Base-by-base conservation (phyloP, 768 basidiomycete genomes). In the Basidioascus undulatus region DNA sequence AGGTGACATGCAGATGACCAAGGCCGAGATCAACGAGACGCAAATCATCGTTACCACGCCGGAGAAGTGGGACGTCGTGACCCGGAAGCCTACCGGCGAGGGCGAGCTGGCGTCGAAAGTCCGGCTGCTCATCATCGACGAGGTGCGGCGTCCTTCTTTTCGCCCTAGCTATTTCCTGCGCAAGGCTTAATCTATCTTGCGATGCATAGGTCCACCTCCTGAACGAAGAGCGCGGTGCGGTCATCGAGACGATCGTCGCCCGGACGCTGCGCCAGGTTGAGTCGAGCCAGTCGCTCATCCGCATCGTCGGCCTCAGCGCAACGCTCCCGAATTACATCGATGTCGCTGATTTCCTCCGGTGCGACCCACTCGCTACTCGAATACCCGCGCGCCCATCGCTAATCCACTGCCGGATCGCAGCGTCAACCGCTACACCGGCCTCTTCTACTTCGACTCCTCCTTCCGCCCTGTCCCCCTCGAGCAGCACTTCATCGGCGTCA, bases 51-150 rank as follows among this genome's bases (percentile, higher is more conserved):
- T 98, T 6, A 98, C 92, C 2, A 98, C 92, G 1, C 92, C 92
- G 0, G 92, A 98, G 57, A 98, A 98, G 57, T 98, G 92, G 92
- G 92, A 96, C 49, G 92, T 98, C 0, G 92, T 98, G 3, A 98
- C 92, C 8, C 65, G 92, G 46, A 96, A 92, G 55, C 84, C 89
- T 1, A 84, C 79, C 1, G 86, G 87, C 7, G 92, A 96, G 61
- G 89, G 86, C 11, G 87, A 96, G 55, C 63, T 96, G n/a, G 81
- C 81, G 26, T 76, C 82, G 89, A 76, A 71, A 61, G 64, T 96
- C 49, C 87, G 86, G 53, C 65, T 98, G 21, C 67, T 98, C 30
- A 92, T 98, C 52, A 89, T 96, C 44, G 92, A 96, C 49, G 92
- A 98, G 58, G 81, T 96, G n/a, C n/a, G n/a, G n/a, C n/a, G n/a